Evolutionary conservation across 2,329 filamentous ascomycete species (phyloP).

Genomic region (Talaromyces sp.): DNA sequence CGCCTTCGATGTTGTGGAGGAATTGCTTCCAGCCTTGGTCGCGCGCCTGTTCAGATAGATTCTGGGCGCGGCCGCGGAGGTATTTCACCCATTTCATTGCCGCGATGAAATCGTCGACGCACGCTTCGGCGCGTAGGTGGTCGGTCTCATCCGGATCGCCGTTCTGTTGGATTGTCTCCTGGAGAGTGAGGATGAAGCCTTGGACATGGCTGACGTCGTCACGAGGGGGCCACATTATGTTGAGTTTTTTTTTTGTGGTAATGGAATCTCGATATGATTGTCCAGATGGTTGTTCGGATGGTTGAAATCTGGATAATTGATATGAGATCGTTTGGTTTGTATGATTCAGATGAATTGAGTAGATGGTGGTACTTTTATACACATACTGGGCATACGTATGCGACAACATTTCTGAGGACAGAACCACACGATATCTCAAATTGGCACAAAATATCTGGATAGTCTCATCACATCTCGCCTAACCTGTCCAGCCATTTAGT

Average conservation of each 20-base stretch:
- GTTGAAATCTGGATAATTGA: not conserved
- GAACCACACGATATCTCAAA: not conserved
- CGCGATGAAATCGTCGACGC: not conserved
- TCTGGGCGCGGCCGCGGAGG: not conserved
- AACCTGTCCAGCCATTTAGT: too few relatives aligned
- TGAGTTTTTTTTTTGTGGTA: not conserved
- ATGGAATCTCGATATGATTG: too few relatives aligned
- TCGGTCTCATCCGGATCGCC: not conserved
- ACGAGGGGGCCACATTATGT: too few relatives aligned
- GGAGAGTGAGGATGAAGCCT: not conserved
- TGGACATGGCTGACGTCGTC: not conserved
- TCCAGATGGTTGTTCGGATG: not conserved
- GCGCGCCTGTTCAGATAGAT: not conserved
- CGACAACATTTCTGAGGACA: not conserved
- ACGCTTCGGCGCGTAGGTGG: not conserved
- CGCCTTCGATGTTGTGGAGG: not conserved
- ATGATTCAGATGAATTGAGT: not conserved
- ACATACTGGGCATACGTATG: not conserved
- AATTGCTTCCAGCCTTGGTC: not conserved
- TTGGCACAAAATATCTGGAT: not conserved
- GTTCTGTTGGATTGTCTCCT: not conserved
- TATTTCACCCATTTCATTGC: not conserved
- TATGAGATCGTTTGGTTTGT: not conserved
- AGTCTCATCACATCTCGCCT: not conserved
- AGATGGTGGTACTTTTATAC: not conserved